Conservation (phyloP, 2,329 filamentous ascomycete species). For the Colletotrichum magnum region DNA sequence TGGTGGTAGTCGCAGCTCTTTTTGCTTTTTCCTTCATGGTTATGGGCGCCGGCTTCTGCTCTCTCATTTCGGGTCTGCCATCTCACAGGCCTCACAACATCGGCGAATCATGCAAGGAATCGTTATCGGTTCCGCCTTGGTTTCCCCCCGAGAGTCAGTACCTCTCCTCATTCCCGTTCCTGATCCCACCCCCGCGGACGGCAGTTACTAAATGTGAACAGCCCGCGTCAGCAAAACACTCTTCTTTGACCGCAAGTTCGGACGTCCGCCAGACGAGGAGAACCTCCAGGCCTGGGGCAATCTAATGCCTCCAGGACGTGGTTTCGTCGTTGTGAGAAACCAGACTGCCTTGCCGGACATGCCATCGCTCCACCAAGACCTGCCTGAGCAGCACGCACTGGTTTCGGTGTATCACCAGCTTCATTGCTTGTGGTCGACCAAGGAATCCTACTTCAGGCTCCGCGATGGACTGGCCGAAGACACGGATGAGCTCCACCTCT, state of each 20-base stretch:
- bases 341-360: not conserved
- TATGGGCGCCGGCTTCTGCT: not conserved
- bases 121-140: not conserved
- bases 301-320: not conserved
- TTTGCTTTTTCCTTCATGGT: not conserved
- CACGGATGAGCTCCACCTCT: conserved; percentile 52
- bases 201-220: not conserved
- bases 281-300: not conserved
- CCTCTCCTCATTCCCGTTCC: not conserved
- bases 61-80: not conserved
- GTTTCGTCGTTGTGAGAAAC: not conserved
- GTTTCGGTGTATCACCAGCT: conserved; percentile 6
- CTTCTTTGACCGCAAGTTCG: not conserved
- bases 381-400: not conserved
- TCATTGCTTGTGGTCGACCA: conserved; percentile 3
- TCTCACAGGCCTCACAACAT: not conserved
- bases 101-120: not conserved
- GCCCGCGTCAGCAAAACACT: not conserved
- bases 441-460: not conserved
- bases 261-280: not conserved
- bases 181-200: not conserved
- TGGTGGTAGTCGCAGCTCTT: not conserved
- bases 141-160: not conserved
- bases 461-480: not conserved
- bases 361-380: not conserved